These are phyloP conservation scores for Abrus pulchellus DNA, from an alignment of 306 rosid species.

Conservation along the genomic window DNA sequence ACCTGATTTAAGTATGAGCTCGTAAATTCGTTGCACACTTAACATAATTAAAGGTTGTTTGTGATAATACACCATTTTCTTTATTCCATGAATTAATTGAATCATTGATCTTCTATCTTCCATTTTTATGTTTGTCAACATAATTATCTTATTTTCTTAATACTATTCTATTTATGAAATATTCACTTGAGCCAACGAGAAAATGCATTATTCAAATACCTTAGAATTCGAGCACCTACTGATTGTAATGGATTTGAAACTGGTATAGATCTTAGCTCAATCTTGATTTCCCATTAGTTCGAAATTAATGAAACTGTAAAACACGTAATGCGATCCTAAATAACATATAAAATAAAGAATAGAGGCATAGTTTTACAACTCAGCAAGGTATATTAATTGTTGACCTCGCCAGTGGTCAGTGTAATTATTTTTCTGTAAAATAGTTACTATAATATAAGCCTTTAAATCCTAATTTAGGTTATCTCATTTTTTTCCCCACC, in stretches of 20 bases:
- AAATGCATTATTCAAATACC: background rate
- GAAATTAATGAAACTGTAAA: background rate
- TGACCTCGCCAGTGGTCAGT: too few relatives aligned
- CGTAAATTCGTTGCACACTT: too few relatives aligned
- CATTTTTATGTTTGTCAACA: background rate
- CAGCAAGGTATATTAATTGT: too few relatives aligned
- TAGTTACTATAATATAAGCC: too few relatives aligned
- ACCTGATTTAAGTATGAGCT: too few relatives aligned
- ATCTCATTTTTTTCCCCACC: too few relatives aligned
- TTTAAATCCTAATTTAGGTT: too few relatives aligned
- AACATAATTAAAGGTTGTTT: too few relatives aligned
- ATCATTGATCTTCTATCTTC: conserved; percentile 1
- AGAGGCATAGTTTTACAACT: too few relatives aligned
- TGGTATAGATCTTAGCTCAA: background rate
- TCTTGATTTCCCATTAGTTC: background rate
- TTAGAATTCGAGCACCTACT: background rate
- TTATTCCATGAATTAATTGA: background rate
- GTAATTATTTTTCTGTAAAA: too few relatives aligned
- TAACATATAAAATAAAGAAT: too few relatives aligned
- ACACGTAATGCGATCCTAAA: background rate
- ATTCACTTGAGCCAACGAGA: background rate
- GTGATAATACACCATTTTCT: background rate
- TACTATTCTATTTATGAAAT: background rate
- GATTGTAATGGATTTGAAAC: background rate
- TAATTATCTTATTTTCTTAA: background rate